Conservation (phyloP, 352 stramenopile species). For the Globisporangium irregulare region DNA sequence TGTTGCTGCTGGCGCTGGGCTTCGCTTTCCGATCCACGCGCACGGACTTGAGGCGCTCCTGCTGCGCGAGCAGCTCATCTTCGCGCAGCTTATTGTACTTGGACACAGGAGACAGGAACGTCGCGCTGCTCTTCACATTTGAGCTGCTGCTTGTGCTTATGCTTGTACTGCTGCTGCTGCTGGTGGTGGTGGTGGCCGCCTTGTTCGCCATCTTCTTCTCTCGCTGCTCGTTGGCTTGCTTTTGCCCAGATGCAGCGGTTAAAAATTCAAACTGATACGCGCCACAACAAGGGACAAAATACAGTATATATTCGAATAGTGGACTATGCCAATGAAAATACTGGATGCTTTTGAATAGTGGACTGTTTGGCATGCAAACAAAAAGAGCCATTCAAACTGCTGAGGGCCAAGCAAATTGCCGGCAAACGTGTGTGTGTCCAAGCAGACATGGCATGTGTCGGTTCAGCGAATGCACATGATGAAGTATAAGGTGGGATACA, state of each 20-base stretch:
- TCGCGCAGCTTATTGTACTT: constrained; percentile 27
- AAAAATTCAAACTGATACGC: constrained; percentile 6
- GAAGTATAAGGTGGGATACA: too few relatives aligned
- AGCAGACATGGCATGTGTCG: too few relatives aligned
- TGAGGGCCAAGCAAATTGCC: too few relatives aligned
- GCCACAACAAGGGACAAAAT: not conserved
- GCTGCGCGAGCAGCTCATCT: constrained; percentile 23
- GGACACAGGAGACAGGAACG: constrained; percentile 33
- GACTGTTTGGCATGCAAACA: too few relatives aligned
- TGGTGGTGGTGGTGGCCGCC: not conserved
- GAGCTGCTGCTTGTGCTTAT: not conserved
- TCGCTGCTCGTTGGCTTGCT: not conserved
- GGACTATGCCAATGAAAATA: too few relatives aligned
- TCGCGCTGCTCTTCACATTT: not conserved
- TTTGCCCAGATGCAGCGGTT: not conserved
- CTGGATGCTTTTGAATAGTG: too few relatives aligned
- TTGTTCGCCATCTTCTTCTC: constrained; percentile 1
- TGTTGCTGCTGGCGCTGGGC: constrained; percentile 8
- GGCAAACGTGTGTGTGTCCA: too few relatives aligned
- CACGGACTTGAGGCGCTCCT: constrained; percentile 27
- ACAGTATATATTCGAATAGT: not conserved
- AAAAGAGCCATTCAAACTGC: too few relatives aligned
- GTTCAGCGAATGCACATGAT: too few relatives aligned
- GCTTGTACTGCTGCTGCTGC: not conserved
- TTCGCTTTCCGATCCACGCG: constrained; percentile 6